These are phyloP conservation scores for Saccharomycopsis fermentans DNA, from an alignment of 805 yeast species.

Conservation along the genomic window DNA sequence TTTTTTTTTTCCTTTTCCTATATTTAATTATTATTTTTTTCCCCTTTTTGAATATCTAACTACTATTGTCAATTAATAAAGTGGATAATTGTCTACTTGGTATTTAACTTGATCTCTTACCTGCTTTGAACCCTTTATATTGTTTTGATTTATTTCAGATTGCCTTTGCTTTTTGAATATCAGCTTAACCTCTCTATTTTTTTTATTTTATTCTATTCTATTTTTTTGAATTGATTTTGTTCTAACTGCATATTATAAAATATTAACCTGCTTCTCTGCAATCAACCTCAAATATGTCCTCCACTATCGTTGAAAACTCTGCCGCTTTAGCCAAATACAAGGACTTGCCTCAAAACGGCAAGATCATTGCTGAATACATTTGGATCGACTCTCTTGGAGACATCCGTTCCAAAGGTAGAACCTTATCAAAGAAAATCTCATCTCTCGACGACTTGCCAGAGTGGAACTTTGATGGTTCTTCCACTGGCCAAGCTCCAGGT, in stretches of 20 bases:
- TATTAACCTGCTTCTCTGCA: not conserved
- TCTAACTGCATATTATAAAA: not conserved
- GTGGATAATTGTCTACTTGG: too few species aligned
- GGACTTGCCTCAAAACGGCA: constrained; percentile 76
- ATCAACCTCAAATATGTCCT: not conserved
- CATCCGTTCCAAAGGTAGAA: constrained; percentile 89
- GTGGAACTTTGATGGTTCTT: constrained; percentile 99
- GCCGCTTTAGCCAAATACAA: constrained; percentile 74
- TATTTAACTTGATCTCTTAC: too few species aligned
- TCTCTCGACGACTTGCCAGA: constrained; percentile 86
- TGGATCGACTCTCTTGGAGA: constrained; percentile 95
- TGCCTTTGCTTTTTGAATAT: too few species aligned
- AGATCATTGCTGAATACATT: constrained; percentile 88
- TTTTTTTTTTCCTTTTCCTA: too few species aligned
- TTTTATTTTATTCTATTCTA: not conserved
- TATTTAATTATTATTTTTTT: too few species aligned
- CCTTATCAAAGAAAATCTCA: constrained; percentile 57
- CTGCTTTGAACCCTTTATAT: too few species aligned
- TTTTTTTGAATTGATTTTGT: too few species aligned
- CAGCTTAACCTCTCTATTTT: not conserved
- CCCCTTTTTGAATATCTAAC: too few species aligned
- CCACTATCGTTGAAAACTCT: constrained; percentile 37
- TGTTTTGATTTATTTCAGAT: too few species aligned
- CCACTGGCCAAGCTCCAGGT: constrained; percentile 98
- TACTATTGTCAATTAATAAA: too few species aligned